Evolutionary conservation across 495 filamentous ascomycete species (phyloP), one percentile per base, ranked within the genome.

Genomic region (Friedmanniomyces simplex): DNA sequence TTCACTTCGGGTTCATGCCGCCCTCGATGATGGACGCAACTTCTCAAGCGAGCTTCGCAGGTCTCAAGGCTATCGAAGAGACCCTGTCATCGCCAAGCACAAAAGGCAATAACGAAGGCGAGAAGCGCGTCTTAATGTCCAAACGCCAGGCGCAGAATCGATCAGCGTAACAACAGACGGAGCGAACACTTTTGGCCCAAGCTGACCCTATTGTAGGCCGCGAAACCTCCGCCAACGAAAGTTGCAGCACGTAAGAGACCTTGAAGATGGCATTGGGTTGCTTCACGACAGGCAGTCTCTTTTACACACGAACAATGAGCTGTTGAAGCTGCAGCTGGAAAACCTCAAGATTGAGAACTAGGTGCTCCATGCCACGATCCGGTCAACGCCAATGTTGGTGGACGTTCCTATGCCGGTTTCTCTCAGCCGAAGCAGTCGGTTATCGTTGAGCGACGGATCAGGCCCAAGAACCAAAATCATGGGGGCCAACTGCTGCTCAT

Each of bases 261-360:
- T 49, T 3, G 46, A 49, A 26, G 24, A 22, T 26, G 46, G 46
- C 13, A 49, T 49, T 24, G 24, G 18, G 4, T 16, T 49, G 18
- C 46, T 24, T 24, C 46, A 49, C 20, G 25, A 49, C 6, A 49
- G 22, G 46, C 46, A 28, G 21, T 49, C 46, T 16, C 24, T 49
- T 2, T 18, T 49, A 18, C 46, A 49, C 20, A 14, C 46, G 21
- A 49, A 24, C 20, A 49, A 49, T 18, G 46, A 49, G 24, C 46
- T 49, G 7, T 18, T 49, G 7, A 24, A 28, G 25, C 7, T 24
- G 21, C 46, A 49, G 24, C 46, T 49, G 12, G 46, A 49, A 5
- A 49, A 49, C 16, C 25, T 49, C 12, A 49, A 49, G 46, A 49
- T 49, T 21, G 46, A 49, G 46, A 49, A 49, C 25, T 2, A 49